These are phyloP conservation scores for Lasiosphaeriaceae sp. DNA, from an alignment of 495 filamentous ascomycete species.

Conservation along the genomic window DNA sequence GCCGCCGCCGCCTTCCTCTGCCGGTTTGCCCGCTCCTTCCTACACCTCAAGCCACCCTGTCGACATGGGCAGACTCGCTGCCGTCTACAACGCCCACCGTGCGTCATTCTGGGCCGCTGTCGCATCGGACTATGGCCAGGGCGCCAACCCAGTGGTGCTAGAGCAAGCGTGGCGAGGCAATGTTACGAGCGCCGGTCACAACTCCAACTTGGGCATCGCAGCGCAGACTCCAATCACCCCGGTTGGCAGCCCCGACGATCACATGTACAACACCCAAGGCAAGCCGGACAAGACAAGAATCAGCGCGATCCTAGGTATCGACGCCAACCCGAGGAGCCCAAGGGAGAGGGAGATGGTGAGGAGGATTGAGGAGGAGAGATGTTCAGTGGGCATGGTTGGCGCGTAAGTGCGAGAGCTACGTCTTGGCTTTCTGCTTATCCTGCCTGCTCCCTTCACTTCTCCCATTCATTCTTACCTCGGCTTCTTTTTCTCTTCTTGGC, in stretches of 20 bases:
- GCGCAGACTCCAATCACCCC: slow-evolving; percentile 45
- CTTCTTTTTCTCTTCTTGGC: slow-evolving; percentile 3
- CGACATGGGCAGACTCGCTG: slow-evolving; percentile 63
- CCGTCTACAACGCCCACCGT: slow-evolving; percentile 66
- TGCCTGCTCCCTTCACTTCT: background rate
- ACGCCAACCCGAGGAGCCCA: slow-evolving; percentile 49
- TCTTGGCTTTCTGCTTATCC: background rate
- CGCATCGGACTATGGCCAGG: slow-evolving; percentile 63
- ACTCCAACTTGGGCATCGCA: slow-evolving; percentile 14
- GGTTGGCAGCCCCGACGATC: slow-evolving; percentile 41
- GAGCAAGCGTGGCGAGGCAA: slow-evolving; percentile 67
- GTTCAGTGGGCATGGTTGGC: slow-evolving; percentile 19
- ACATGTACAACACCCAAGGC: slow-evolving; percentile 26
- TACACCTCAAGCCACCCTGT: slow-evolving; percentile 39
- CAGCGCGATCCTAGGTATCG: slow-evolving; percentile 50
- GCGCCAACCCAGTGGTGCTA: slow-evolving; percentile 58
- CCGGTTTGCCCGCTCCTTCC: slow-evolving; percentile 14
- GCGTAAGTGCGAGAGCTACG: slow-evolving; percentile 11
- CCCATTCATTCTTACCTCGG: background rate
- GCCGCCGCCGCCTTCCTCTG: slow-evolving; percentile 31
- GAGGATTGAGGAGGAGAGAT: slow-evolving; percentile 44
- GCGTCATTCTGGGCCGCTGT: slow-evolving; percentile 69
- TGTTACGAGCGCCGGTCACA: slow-evolving; percentile 4
- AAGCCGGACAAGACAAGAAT: slow-evolving; percentile 51
- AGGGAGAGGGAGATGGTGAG: slow-evolving; percentile 52